Conservation (phyloP, 2,329 filamentous ascomycete species). For the Lojkania enalia region DNA sequence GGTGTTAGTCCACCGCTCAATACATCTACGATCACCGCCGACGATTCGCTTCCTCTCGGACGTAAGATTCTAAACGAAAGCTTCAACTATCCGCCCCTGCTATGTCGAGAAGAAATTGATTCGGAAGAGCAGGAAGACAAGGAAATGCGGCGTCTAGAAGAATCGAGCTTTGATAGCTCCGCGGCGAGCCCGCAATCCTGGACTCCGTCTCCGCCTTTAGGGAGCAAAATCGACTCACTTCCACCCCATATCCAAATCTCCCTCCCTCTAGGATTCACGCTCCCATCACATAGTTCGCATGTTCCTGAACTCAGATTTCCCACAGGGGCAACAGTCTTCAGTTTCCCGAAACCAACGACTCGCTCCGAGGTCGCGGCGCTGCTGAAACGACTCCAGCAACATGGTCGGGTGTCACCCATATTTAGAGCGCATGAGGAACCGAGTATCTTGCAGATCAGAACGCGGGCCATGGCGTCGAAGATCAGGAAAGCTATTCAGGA, state of each 20-base stretch:
- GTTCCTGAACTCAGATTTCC: background rate
- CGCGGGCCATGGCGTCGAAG: background rate
- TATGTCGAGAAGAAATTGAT: background rate
- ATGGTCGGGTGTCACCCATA: background rate
- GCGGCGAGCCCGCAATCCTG: too few species aligned
- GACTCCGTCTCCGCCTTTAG: too few species aligned
- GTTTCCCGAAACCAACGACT: background rate
- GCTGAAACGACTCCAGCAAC: background rate
- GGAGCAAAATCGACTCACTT: background rate
- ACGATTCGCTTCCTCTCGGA: too few species aligned
- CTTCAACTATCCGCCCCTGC: background rate
- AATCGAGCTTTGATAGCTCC: too few species aligned
- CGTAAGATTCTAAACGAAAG: background rate
- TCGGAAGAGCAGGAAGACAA: background rate
- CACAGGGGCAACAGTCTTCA: background rate
- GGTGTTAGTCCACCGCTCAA: too few species aligned
- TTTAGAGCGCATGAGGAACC: background rate
- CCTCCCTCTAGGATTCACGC: background rate
- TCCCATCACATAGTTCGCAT: background rate
- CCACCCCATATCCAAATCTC: background rate
- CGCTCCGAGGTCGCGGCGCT: background rate
- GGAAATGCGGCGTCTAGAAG: background rate
- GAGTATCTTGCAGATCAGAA: background rate
- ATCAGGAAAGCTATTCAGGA: background rate
- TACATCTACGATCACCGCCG: too few species aligned